Percentiles rank a stretch among this genome's conserved stretches.
Conservation (phyloP, 108 stramenopile genomes). For the Fragilariopsis cylindrus region DNA sequence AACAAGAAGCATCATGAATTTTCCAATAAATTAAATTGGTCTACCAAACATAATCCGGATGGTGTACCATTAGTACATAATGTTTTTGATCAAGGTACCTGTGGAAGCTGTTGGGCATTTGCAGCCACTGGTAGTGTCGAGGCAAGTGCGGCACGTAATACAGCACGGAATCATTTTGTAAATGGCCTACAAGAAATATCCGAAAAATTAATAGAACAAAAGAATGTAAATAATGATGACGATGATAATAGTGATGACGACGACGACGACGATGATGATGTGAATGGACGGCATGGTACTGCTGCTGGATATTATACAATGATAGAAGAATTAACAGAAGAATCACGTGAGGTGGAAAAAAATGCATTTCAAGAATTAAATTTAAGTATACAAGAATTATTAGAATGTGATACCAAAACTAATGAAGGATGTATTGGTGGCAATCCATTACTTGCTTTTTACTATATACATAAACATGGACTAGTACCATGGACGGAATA, state of each 20-base stretch:
- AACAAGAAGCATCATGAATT: conserved; percentile 12
- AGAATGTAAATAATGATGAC: conserved; percentile 21
- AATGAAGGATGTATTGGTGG: conserved; percentile 95
- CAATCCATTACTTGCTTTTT: conserved; percentile 86
- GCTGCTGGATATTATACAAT: background rate
- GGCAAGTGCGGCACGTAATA: conserved; percentile 68
- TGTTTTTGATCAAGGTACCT: conserved; percentile 73
- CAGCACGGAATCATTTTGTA: conserved; percentile 38
- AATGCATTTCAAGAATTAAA: conserved; percentile 42
- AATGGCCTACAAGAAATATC: conserved; percentile 1
- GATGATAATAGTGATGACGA: background rate
- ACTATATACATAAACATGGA: conserved; percentile 76
- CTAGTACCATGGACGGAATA: conserved; percentile 58
- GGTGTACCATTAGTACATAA: conserved; percentile 69
- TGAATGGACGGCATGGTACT: background rate
- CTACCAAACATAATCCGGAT: conserved; percentile 75
- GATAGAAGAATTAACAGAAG: background rate
- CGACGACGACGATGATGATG: background rate
- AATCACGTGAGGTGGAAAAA: conserved; percentile 50
- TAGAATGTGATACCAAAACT: conserved; percentile 83
- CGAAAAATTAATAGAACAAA: conserved; percentile 13
- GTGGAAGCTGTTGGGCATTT: conserved; percentile 98
- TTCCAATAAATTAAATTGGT: conserved; percentile 60
- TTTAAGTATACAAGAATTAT: conserved; percentile 87
- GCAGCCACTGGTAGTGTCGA: conserved; percentile 94